Evolutionary conservation across 805 yeast genomes (phyloP).

Genomic region (Monosporozyma aquatica): DNA sequence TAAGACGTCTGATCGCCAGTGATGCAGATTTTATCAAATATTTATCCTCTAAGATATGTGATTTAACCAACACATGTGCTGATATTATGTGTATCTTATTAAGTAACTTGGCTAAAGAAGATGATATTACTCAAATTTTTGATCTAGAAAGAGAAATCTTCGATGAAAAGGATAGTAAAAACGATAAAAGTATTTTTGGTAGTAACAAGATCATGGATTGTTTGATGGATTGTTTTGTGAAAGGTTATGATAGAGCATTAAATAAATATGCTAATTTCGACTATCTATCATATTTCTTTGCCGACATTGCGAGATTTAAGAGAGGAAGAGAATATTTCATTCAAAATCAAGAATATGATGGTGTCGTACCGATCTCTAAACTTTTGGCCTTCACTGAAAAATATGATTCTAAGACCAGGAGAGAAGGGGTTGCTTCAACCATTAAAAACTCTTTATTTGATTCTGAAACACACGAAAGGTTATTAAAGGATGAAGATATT

Average conservation of each 20-base stretch:
- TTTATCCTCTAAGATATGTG: slow-evolving; percentile 42
- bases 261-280: slow-evolving; percentile 71
- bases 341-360: slow-evolving; percentile 62
- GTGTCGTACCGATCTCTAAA: slow-evolving; percentile 71
- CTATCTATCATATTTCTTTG: slow-evolving; percentile 79
- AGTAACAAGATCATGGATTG: slow-evolving; percentile 60
- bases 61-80: slow-evolving; percentile 53
- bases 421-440: slow-evolving; percentile 89
- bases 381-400: slow-evolving; percentile 74
- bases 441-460: slow-evolving; percentile 86
- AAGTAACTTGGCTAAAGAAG: slow-evolving; percentile 78
- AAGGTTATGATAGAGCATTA: slow-evolving; percentile 63
- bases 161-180: slow-evolving; percentile 28
- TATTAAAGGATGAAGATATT: slow-evolving; percentile 53
- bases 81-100: slow-evolving; percentile 78
- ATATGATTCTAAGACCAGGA: slow-evolving; percentile 65
- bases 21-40: slow-evolving; percentile 49
- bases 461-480: slow-evolving; percentile 49
- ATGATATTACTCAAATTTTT: slow-evolving; percentile 47
- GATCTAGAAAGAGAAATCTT: slow-evolving; percentile 28
- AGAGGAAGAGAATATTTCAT: slow-evolving; percentile 72
- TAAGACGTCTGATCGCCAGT: slow-evolving; percentile 56
- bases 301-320: slow-evolving; percentile 73
- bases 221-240: slow-evolving; percentile 81
- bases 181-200: slow-evolving; percentile 39